Evolutionary conservation across 148 eudicot species (phyloP).

Genomic region (Nepenthes gracilis): DNA sequence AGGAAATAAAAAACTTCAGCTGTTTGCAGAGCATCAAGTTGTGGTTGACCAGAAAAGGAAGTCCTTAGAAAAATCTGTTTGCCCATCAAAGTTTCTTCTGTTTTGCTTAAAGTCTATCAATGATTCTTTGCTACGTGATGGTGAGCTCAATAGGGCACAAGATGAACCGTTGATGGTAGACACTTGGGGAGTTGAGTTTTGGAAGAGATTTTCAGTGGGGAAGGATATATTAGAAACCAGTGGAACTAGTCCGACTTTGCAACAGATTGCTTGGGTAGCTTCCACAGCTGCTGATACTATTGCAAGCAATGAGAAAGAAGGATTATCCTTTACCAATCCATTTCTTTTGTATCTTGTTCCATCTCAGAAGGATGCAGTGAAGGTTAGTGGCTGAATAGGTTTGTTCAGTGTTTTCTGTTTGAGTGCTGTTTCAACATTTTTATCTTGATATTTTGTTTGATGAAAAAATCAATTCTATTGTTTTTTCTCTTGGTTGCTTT

Average conservation of each 20-base stretch:
- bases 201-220: constrained; percentile 54
- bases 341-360: constrained; percentile 73
- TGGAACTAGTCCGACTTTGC: constrained; percentile 37
- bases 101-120: constrained; percentile 61
- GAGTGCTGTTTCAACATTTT: background rate
- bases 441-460: background rate
- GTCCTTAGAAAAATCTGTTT: constrained; percentile 11
- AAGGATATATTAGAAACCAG: constrained; percentile 51
- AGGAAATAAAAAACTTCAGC: constrained; percentile 12
- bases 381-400: constrained; percentile 31
- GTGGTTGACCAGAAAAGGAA: constrained; percentile 1
- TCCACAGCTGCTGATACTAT: constrained; percentile 74
- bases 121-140: constrained; percentile 28
- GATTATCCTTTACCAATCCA: constrained; percentile 35
- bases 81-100: constrained; percentile 68
- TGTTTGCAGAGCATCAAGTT: constrained; percentile 7
- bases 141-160: constrained; percentile 18
- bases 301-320: constrained; percentile 65
- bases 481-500: background rate
- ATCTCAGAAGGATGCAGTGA: constrained; percentile 64
- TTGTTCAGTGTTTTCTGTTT: background rate
- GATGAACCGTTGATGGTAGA: constrained; percentile 35
- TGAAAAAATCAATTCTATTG: background rate
- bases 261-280: constrained; percentile 86
- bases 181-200: constrained; percentile 77